A percentile compares a stretch with the other conserved stretches of the same genome.
Evolutionary conservation across 1,139 yeast species (phyloP).

Genomic region (Suhomyces yuchorum): DNA sequence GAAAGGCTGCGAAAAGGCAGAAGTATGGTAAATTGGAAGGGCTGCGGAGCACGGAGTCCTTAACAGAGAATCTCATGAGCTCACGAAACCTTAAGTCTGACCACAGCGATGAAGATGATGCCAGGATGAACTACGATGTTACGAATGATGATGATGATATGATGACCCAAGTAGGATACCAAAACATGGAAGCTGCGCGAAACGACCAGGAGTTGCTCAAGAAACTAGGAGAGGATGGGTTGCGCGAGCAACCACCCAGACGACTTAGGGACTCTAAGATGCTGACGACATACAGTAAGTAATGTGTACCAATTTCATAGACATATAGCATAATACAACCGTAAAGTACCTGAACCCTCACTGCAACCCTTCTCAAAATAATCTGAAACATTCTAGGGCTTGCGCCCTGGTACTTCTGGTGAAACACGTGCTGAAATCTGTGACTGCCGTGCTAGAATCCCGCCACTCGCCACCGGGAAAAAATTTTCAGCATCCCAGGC

Average conservation of each 20-base stretch:
- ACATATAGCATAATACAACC: neutral
- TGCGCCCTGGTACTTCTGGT: neutral
- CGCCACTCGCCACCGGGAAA: conserved; percentile 8
- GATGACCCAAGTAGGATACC: conserved; percentile 35
- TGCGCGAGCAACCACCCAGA: conserved; percentile 14
- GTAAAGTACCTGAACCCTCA: too few relatives aligned
- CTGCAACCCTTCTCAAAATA: too few relatives aligned
- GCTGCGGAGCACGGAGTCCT: conserved; percentile 11
- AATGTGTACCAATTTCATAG: conserved; percentile 1
- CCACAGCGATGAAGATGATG: conserved; percentile 10
- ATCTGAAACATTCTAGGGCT: conserved; percentile 10
- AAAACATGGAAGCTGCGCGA: conserved; percentile 30
- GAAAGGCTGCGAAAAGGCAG: conserved; percentile 31
- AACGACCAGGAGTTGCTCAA: conserved; percentile 30
- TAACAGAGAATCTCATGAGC: conserved; percentile 8
- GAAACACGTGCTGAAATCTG: neutral
- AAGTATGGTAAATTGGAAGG: conserved; percentile 41
- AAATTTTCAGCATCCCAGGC: conserved; percentile 13
- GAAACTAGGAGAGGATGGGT: conserved; percentile 24
- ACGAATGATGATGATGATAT: conserved; percentile 28
- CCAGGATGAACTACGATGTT: conserved; percentile 20
- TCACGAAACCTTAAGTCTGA: conserved; percentile 12
- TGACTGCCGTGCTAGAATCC: conserved; percentile 3
- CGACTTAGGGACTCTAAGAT: conserved; percentile 8
- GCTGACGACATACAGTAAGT: conserved; percentile 9